These are phyloP conservation scores for Zymoseptoria brevis DNA, from an alignment of 2,329 filamentous ascomycete genomes.

Conservation along the genomic window DNA sequence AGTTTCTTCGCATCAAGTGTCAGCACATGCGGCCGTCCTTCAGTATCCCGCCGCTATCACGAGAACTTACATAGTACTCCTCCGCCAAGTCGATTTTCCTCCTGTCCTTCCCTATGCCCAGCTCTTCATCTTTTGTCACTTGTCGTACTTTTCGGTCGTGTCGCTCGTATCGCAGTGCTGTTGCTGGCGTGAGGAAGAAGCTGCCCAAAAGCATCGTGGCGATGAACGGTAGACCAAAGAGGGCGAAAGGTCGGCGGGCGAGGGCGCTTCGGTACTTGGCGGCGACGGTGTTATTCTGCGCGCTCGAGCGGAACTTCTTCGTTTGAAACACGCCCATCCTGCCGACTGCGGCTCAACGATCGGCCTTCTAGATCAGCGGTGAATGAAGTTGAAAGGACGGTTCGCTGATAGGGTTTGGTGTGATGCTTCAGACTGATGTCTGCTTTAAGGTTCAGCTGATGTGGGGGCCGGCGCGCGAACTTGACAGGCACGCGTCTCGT, in stretches of 20 bases:
- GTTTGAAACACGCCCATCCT: constrained; percentile 30
- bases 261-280: constrained; percentile 69
- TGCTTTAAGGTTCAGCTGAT: neutral
- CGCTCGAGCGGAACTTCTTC: constrained; percentile 53
- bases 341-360: neutral
- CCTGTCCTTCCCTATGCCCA: constrained; percentile 65
- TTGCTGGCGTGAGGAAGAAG: constrained; percentile 89
- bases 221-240: constrained; percentile 92
- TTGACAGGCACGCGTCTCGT: neutral
- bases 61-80: constrained; percentile 69
- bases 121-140: constrained; percentile 75
- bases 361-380: neutral
- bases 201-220: constrained; percentile 82
- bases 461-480: neutral
- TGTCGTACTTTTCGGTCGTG: constrained; percentile 84
- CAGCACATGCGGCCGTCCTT: constrained; percentile 4
- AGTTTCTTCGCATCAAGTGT: constrained; percentile 49
- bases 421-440: neutral
- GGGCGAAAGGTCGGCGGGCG: constrained; percentile 72
- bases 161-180: constrained; percentile 86
- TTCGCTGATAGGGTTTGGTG: neutral
- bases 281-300: constrained; percentile 61
- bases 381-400: neutral
- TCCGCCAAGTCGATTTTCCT: constrained; percentile 72
- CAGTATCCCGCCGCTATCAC: constrained; percentile 10